Conservation (phyloP, 441 rosid species). For the Jatropha podagrica region DNA sequence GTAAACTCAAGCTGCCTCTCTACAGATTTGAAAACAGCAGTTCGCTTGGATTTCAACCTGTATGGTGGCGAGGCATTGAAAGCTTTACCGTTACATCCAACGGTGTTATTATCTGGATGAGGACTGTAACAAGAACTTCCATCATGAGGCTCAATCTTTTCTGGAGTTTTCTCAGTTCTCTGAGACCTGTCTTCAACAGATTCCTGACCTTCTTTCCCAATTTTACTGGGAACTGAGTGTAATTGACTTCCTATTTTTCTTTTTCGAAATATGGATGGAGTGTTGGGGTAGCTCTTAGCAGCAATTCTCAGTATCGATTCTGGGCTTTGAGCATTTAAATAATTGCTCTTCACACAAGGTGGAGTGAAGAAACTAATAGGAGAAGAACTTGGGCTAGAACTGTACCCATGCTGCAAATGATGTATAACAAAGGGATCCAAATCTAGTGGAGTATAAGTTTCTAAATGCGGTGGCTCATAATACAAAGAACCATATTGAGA, state of each 20-base stretch:
- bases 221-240: slow-evolving; percentile 29
- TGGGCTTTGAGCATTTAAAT: slow-evolving; percentile 52
- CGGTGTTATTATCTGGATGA: slow-evolving; percentile 29
- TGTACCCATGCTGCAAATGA: slow-evolving; percentile 36
- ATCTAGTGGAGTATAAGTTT: slow-evolving; percentile 36
- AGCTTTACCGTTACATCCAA: slow-evolving; percentile 36
- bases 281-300: slow-evolving; percentile 78
- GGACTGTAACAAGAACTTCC: slow-evolving; percentile 42
- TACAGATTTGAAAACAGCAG: slow-evolving; percentile 76
- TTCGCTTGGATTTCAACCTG: slow-evolving; percentile 78
- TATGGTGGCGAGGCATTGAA: slow-evolving; percentile 91
- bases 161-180: slow-evolving; percentile 32
- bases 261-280: slow-evolving; percentile 89
- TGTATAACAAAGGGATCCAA: slow-evolving; percentile 33
- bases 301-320: slow-evolving; percentile 75
- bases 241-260: slow-evolving; percentile 44
- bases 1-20: slow-evolving; percentile 89
- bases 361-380: slow-evolving; percentile 86
- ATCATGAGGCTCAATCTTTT: slow-evolving; percentile 37
- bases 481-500: slow-evolving; percentile 47
- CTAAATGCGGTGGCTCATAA: slow-evolving; percentile 49
- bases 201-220: slow-evolving; percentile 31
- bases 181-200: slow-evolving; percentile 24
- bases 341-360: slow-evolving; percentile 52
- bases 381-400: slow-evolving; percentile 50